Base-by-base conservation (phyloP, 805 yeast genomes). In the Metschnikowia reukaufii region DNA sequence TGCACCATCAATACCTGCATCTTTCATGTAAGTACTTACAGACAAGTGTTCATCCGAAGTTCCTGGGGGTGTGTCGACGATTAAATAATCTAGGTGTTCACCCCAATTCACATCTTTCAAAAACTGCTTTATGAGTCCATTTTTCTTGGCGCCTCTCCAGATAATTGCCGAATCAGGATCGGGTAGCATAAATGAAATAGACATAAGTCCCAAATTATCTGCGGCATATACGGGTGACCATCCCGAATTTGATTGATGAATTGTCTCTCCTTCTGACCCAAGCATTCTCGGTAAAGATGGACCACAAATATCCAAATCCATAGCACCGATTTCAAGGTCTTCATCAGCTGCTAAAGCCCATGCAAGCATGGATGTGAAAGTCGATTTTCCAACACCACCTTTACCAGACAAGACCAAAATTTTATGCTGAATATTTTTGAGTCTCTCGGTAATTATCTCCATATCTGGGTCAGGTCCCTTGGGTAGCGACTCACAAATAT, bases 61-160 rank as follows among this genome's bases (percentile, higher is more conserved):
- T 0, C 99, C 99, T 0, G 99, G 99, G 0, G 99, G 99, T 0
- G 99, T 94, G 60, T 94, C 99, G 15, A 94, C 86, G 13, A 94
- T 78, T 55, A 94, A 72, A 60, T 87, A 94, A 64, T 94, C 97
- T 46, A 87, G 67, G 39, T 56, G 67, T 19, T 77, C 76, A 4
- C 96, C 96, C 99, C 99, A 94, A 58, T 88, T 90, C 2, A 94
- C 97, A 58, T 92, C 97, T 61, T 87, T 89, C 44, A 94, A 72
- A 59, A 94, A 94, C 68, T 90, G 96, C 61, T 94, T 94, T 43
- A 94, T 94, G 39, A 94, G 73, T 0, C 95, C 90, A 57, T 88
- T 90, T 68, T 94, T 94, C 71, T 94, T 94, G n/a, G 89, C 84
- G 4, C 98, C 98, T 60, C 98, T 77, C 99, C 99, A 94, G 35